These are phyloP conservation scores for Zizania latifolia DNA, from an alignment of 176 grass and related monocot species.

Conservation along the genomic window DNA sequence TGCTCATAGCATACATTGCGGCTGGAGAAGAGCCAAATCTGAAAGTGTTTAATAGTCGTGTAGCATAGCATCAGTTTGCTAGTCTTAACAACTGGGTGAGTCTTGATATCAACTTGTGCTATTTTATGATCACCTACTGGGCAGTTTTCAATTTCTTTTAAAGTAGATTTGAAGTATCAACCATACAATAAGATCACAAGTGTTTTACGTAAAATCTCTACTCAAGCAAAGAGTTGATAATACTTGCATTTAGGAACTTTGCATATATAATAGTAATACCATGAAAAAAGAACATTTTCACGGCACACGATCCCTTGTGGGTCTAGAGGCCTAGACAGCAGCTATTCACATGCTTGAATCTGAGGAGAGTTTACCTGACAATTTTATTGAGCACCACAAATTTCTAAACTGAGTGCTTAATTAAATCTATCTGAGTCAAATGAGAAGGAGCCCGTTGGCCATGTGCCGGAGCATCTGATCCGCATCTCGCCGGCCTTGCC, in stretches of 20 bases:
- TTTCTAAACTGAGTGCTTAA: not conserved
- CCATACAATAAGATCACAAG: not conserved
- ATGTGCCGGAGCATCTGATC: conserved; percentile 50
- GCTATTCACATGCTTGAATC: not conserved
- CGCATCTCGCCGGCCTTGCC: conserved; percentile 29
- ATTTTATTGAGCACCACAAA: not conserved
- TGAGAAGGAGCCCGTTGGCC: conserved; percentile 14
- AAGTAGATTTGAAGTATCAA: too few relatives aligned
- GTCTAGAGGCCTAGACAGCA: conserved; percentile 16
- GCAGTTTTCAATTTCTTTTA: too few relatives aligned
- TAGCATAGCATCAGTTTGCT: conserved; percentile 4
- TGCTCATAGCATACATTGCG: not conserved
- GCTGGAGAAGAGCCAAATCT: conserved; percentile 8
- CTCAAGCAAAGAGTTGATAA: not conserved
- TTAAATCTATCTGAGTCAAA: conserved; percentile 39
- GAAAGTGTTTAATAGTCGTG: not conserved
- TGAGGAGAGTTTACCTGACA: conserved; percentile 21
- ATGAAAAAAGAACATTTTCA: not conserved
- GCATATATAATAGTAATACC: not conserved
- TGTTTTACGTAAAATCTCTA: conserved; percentile 5
- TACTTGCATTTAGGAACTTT: not conserved
- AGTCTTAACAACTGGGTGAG: not conserved
- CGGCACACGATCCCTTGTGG: not conserved
- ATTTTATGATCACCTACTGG: too few relatives aligned
- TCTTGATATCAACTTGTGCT: not conserved